Base-by-base conservation (phyloP, 164 flowering plant species). In the Berberis thunbergii region DNA sequence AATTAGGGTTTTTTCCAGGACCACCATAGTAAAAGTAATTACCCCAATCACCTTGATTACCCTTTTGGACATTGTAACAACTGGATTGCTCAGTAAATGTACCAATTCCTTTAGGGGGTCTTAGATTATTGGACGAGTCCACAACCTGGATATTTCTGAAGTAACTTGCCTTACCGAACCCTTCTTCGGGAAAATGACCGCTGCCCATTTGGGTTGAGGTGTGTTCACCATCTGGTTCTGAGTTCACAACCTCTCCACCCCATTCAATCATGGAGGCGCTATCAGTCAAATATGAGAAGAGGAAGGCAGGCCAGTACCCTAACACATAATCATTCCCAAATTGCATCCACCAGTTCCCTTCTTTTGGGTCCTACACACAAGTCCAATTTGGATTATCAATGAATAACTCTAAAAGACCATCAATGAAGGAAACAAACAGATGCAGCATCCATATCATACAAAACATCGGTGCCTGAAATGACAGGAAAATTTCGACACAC, bases 21-120 rank as follows among this genome's bases (percentile, higher is more conserved):
- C 97, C 97, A 49, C 97, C 97, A 77, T 82, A 86, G 78, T 82
- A 86, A 59, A 87, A 86, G 80, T 70, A 82, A 68, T 71, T 79
- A 54, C 97, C 94, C 91, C 89, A 83, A 61, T 83, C 83, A 2
- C 75, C 89, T 63, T 84, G 81, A 45, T 64, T 76, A 3, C 88
- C 90, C 42, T 79, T 78, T 65, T 85, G 83, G 7, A 84, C 86
- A 77, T 86, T 86, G 64, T 90, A 90, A 78, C 97, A 90, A 67
- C 83, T 82, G 43, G 94, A 78, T 65, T 86, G 81, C 73, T 86
- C 88, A 3, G 88, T 82, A 73, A 78, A 86, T 49, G 88, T 81
- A 55, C 83, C 86, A 45, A 90, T 58, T 1, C 75, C 83, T 73
- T 79, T 80, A 38, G 97, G 94, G 13, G 83, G 75, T 69, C 72